Evolutionary conservation across 352 stramenopile species (phyloP).

Genomic region (Globisporangium recalcitrans): DNA sequence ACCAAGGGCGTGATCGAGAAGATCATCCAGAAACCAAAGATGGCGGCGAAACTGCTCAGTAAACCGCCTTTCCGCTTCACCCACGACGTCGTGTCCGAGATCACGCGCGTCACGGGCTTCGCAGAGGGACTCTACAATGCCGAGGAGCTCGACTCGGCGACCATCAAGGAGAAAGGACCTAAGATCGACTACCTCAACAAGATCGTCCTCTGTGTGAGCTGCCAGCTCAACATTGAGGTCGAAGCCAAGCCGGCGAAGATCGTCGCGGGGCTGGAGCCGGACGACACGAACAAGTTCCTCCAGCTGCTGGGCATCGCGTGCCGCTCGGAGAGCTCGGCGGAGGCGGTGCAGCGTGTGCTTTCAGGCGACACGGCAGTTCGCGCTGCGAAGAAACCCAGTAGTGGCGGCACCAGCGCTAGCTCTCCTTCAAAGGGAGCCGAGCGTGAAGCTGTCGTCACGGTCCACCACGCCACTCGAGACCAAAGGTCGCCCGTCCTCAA

Average conservation of each 20-base stretch:
- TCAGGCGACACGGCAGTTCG: slow-evolving; percentile 45
- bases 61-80: slow-evolving; percentile 88
- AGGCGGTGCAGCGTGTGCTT: slow-evolving; percentile 70
- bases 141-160: slow-evolving; percentile 86
- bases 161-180: slow-evolving; percentile 91
- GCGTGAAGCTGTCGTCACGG: slow-evolving; percentile 49
- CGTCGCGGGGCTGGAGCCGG: slow-evolving; percentile 89
- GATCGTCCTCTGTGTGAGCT: slow-evolving; percentile 88
- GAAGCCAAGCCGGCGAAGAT: slow-evolving; percentile 85
- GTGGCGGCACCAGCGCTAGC: neutral
- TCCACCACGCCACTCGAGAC: slow-evolving; percentile 53
- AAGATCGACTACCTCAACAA: slow-evolving; percentile 91
- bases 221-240: slow-evolving; percentile 81
- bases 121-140: slow-evolving; percentile 76
- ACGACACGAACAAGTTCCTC: slow-evolving; percentile 93
- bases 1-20: slow-evolving; percentile 76
- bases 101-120: slow-evolving; percentile 79
- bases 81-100: slow-evolving; percentile 79
- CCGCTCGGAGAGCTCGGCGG: slow-evolving; percentile 51
- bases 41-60: slow-evolving; percentile 72
- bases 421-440: slow-evolving; percentile 16
- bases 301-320: slow-evolving; percentile 87
- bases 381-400: slow-evolving; percentile 29
- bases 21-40: slow-evolving; percentile 82
- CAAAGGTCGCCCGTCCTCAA: slow-evolving; percentile 32